Conservation (phyloP, 2,329 filamentous ascomycete genomes). For the Phaeosphaeriaceae sp. region DNA sequence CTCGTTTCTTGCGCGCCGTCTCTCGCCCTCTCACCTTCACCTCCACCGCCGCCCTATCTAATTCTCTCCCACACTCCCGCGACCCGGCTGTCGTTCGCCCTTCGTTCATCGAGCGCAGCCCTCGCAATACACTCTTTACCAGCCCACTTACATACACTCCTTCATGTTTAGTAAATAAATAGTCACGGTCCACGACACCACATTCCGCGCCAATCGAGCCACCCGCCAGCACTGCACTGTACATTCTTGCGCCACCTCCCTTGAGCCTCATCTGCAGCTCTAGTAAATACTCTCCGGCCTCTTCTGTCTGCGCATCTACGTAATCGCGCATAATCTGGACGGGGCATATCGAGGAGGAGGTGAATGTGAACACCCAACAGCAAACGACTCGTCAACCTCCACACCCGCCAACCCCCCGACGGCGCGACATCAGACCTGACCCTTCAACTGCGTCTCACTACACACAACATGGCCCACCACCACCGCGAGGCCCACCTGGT, state of each 20-base stretch:
- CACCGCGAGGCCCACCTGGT: conserved; percentile 37
- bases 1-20: neutral
- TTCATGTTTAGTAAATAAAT: conserved; percentile 43
- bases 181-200: conserved; percentile 21
- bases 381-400: neutral
- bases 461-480: conserved; percentile 28
- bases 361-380: conserved; percentile 10
- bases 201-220: conserved; percentile 34
- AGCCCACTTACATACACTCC: conserved; percentile 33
- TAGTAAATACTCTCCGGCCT: conserved; percentile 29
- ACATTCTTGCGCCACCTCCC: conserved; percentile 41
- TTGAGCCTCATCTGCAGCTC: conserved; percentile 23
- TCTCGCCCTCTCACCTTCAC: conserved; percentile 22
- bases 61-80: conserved; percentile 33
- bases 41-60: conserved; percentile 17
- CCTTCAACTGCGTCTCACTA: conserved; percentile 1
- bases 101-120: conserved; percentile 47
- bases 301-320: conserved; percentile 27
- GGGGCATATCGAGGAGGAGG: conserved; percentile 13
- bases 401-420: neutral
- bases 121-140: conserved; percentile 45
- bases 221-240: conserved; percentile 20
- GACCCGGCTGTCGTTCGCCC: conserved; percentile 50
- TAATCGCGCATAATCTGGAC: conserved; percentile 25
- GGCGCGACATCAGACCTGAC: conserved; percentile 3